Evolutionary conservation across 345 rosid species (phyloP).

Genomic region (Mercurialis annua): DNA sequence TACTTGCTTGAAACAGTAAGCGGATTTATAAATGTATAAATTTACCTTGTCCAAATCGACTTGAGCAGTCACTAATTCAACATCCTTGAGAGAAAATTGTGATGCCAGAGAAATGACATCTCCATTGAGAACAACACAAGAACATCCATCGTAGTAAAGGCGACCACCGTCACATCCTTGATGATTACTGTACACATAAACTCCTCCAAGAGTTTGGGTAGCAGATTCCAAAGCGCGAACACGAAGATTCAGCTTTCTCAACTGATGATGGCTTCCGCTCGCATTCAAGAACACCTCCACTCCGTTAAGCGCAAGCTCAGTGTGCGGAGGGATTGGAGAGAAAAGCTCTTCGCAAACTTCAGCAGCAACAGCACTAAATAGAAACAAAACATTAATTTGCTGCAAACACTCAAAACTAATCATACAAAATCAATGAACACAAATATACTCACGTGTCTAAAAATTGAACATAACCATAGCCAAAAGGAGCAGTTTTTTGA

Average conservation of each 20-base stretch:
- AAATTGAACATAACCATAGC: conserved; percentile 82
- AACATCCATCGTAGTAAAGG: conserved; percentile 88
- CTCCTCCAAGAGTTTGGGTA: conserved; percentile 85
- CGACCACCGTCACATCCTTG: conserved; percentile 97
- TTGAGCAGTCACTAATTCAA: conserved; percentile 79
- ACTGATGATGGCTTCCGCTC: conserved; percentile 93
- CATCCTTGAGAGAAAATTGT: conserved; percentile 84
- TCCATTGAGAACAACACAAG: conserved; percentile 75
- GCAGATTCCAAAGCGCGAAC: conserved; percentile 72
- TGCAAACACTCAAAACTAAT: too few species aligned
- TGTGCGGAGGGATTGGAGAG: conserved; percentile 71
- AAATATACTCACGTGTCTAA: conserved; percentile 78
- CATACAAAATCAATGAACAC: too few species aligned
- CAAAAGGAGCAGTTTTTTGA: conserved; percentile 79
- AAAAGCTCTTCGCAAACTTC: conserved; percentile 95
- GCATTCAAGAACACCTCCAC: conserved; percentile 98
- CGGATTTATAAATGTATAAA: too few species aligned
- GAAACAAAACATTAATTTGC: not conserved
- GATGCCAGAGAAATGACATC: conserved; percentile 83
- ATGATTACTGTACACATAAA: conserved; percentile 94
- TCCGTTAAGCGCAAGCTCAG: conserved; percentile 88
- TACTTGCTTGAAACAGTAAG: too few species aligned
- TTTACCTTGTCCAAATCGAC: conserved; percentile 40
- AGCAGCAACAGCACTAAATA: conserved; percentile 81
- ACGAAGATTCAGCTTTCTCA: conserved; percentile 81